Conservation (phyloP, 768 basidiomycete genomes). For the Punctularia strigosozonata region DNA sequence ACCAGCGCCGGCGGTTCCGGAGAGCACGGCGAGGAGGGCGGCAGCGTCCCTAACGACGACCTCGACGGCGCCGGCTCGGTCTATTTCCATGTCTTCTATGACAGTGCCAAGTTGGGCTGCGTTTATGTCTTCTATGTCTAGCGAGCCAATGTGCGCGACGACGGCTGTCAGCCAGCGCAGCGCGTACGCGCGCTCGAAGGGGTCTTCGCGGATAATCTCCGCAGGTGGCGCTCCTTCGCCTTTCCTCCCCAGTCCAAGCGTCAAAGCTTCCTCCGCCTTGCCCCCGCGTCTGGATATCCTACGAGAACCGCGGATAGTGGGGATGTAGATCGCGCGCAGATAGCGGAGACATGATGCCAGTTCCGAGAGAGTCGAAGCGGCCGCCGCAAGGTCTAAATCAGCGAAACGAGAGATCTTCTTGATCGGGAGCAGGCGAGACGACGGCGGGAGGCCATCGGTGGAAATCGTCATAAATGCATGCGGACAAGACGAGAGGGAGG, state of each 20-base stretch:
- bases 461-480: too few species aligned
- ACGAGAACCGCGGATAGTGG: conserved; percentile 49
- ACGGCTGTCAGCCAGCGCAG: conserved; percentile 60
- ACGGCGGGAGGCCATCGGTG: too few species aligned
- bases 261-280: neutral
- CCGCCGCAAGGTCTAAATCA: too few species aligned
- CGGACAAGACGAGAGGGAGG: too few species aligned
- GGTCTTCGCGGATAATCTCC: conserved; percentile 35
- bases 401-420: too few species aligned
- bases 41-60: conserved; percentile 40
- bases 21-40: conserved; percentile 49
- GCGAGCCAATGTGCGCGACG: neutral
- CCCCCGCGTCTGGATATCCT: conserved; percentile 18
- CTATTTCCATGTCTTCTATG: too few species aligned
- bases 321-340: conserved; percentile 44
- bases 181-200: conserved; percentile 58
- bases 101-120: neutral
- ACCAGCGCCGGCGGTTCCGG: conserved; percentile 55
- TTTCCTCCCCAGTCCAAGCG: neutral
- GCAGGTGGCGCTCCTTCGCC: conserved; percentile 5
- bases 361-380: conserved; percentile 16
- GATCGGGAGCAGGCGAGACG: too few species aligned
- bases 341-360: conserved; percentile 36
- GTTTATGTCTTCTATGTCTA: neutral
- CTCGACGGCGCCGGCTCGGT: conserved; percentile 17